Evolutionary conservation across 306 rosid genomes (phyloP), one percentile per base, ranked within the genome.

Genomic region (Glycyrrhiza uralensis): DNA sequence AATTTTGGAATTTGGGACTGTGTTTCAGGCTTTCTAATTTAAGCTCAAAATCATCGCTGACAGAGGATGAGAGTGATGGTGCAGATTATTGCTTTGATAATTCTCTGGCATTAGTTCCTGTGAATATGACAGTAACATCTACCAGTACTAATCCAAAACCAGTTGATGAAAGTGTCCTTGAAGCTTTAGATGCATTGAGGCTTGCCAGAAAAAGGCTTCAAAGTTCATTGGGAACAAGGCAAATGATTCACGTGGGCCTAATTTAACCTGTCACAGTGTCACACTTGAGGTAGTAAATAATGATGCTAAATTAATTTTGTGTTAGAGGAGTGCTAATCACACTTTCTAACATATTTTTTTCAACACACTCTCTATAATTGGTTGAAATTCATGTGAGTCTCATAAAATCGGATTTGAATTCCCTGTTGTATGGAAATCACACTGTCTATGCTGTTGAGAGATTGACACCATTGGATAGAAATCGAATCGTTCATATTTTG

Each of bases 161-260:
- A 60, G 76, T 85, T 5, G 57, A 71, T 55, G 69, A 77, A 55
- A 88, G 83, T 75, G 92, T 80, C 1, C 17, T 66, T 41, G 84
- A 88, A 68, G 88, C 81, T 57, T 79, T 87, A 69, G 84, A 84
- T 46, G 79, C 89, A 19, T 58, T 82, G 24, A 83, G 84, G 81
- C 72, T 70, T 49, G 83, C 83, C 49, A 87, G 77, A 66, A 87
- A 85, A 79, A 83, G 74, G 44, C 81, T 87, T 9, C 84, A 76
- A 42, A 69, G 77, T 28, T 78, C 97, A 52, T 52, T 84, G 64
- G 81, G 71, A 66, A 81, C 61, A 52, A 81, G 88, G 36, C 69
- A 79, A 22, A 71, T 63, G 84, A 79, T 83, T 85, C 82, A 51
- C 26, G 80, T 75, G 76, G 83, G 87, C 19, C 67, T 84, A 68